phyloP scores from a whole-genome alignment of 345 rosid species.

The Nasturtium officinale region DNA sequence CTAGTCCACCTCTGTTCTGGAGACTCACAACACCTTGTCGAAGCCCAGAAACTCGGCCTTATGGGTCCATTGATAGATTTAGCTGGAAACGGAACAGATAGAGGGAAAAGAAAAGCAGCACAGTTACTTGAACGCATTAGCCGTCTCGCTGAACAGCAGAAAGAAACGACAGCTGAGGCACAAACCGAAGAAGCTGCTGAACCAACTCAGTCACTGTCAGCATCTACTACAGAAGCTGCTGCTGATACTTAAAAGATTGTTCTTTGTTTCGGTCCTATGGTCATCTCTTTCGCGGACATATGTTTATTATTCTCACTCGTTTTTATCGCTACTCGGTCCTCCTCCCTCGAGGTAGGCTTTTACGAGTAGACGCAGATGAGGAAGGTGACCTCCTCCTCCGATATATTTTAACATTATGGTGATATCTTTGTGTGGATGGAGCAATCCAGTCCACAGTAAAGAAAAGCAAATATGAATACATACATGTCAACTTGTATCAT shows the following conservation, averaged over 20 bases:
- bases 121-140: constrained; percentile 82
- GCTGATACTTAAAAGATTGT: constrained; percentile 49
- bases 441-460: constrained; percentile 34
- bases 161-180: constrained; percentile 53
- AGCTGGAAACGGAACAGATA: constrained; percentile 85
- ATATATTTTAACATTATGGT: constrained; percentile 36
- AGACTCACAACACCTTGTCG: constrained; percentile 67
- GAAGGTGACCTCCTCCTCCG: constrained; percentile 32
- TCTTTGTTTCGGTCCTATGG: constrained; percentile 6
- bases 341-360: constrained; percentile 30
- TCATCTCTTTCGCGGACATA: constrained; percentile 11
- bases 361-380: constrained; percentile 27
- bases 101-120: constrained; percentile 94
- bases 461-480: constrained; percentile 42
- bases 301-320: constrained; percentile 30
- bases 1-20: constrained; percentile 83
- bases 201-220: constrained; percentile 50
- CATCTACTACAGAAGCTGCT: constrained; percentile 44
- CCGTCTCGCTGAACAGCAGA: constrained; percentile 71
- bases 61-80: constrained; percentile 77
- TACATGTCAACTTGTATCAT: constrained; percentile 44
- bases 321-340: constrained; percentile 16
- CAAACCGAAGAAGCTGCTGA: constrained; percentile 43
- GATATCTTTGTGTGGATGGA: constrained; percentile 36
- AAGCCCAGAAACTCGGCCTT: constrained; percentile 81